Percentiles rank a stretch among this genome's conserved stretches.
These are phyloP conservation scores for Guyanaporus albipodus DNA, from an alignment of 768 basidiomycete species.

Conservation along the genomic window DNA sequence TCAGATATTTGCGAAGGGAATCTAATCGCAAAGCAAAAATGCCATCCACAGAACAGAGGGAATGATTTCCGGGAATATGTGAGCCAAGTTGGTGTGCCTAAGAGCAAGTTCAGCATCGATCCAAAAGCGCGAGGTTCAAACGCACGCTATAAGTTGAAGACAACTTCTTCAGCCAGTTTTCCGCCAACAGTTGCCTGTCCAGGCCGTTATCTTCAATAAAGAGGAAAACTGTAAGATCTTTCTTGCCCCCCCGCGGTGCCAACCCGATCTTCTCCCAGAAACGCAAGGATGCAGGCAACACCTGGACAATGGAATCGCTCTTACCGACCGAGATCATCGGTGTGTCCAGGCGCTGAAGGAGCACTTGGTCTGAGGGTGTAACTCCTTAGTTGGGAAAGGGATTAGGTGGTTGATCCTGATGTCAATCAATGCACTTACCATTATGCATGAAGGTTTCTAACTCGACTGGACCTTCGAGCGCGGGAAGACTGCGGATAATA, in stretches of 20 bases:
- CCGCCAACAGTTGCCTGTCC: conserved; percentile 45
- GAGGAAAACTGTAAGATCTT: conserved; percentile 65
- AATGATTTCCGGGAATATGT: conserved; percentile 49
- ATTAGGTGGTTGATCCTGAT: neutral
- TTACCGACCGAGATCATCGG: conserved; percentile 67
- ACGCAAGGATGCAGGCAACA: conserved; percentile 63
- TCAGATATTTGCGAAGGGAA: conserved; percentile 62
- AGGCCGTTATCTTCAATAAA: conserved; percentile 61
- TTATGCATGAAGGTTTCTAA: conserved; percentile 43
- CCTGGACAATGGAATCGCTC: conserved; percentile 62
- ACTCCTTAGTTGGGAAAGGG: neutral
- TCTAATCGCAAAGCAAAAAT: conserved; percentile 64
- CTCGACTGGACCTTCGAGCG: conserved; percentile 39
- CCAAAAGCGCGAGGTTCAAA: conserved; percentile 7
- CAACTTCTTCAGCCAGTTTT: conserved; percentile 56
- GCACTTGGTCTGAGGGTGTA: conserved; percentile 1
- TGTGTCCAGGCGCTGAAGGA: conserved; percentile 38
- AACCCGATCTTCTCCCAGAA: conserved; percentile 88
- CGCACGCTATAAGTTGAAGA: conserved; percentile 57
- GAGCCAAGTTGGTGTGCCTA: conserved; percentile 62
- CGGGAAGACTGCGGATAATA: conserved; percentile 30
- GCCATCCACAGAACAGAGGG: conserved; percentile 48
- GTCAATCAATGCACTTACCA: conserved; percentile 22
- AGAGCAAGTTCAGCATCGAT: conserved; percentile 8
- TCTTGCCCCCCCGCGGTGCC: conserved; percentile 63